phyloP scores from a whole-genome alignment of 495 filamentous ascomycete species.

The Podospora appendiculata region DNA sequence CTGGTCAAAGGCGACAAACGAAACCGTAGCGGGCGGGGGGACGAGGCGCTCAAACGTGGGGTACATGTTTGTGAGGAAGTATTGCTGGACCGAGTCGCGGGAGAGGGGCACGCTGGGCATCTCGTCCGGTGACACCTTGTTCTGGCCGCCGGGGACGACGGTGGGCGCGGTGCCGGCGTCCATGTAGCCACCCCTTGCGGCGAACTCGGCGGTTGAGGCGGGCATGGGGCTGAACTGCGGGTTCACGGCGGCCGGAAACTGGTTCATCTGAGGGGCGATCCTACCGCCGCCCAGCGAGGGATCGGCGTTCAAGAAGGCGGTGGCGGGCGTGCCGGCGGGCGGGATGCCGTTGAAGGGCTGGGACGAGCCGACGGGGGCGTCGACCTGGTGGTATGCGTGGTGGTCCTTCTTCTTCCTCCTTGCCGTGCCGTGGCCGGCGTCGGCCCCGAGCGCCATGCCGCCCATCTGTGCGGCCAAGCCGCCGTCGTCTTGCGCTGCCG shows the following conservation, averaged over 20 bases:
- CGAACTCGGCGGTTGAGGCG: constrained; percentile 48
- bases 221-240: constrained; percentile 50
- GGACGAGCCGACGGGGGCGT: constrained; percentile 55
- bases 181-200: constrained; percentile 37
- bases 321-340: constrained; percentile 48
- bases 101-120: constrained; percentile 86
- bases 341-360: constrained; percentile 59
- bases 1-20: constrained; percentile 89
- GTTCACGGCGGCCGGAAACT: constrained; percentile 55
- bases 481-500: constrained; percentile 31
- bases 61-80: constrained; percentile 81
- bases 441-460: constrained; percentile 63
- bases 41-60: constrained; percentile 90
- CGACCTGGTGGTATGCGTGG: constrained; percentile 86
- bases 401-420: constrained; percentile 86
- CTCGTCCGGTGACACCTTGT: constrained; percentile 81
- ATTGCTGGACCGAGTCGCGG: constrained; percentile 69
- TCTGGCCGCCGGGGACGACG: constrained; percentile 48
- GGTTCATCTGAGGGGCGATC: constrained; percentile 41
- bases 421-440: constrained; percentile 37
- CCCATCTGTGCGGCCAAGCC: constrained; percentile 83
- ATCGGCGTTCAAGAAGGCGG: constrained; percentile 68
- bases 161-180: constrained; percentile 23
- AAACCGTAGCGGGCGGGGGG: constrained; percentile 81
- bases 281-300: constrained; percentile 12